Evolutionary conservation across 306 rosid genomes (phyloP).

Genomic region (Medicago truncatula): DNA sequence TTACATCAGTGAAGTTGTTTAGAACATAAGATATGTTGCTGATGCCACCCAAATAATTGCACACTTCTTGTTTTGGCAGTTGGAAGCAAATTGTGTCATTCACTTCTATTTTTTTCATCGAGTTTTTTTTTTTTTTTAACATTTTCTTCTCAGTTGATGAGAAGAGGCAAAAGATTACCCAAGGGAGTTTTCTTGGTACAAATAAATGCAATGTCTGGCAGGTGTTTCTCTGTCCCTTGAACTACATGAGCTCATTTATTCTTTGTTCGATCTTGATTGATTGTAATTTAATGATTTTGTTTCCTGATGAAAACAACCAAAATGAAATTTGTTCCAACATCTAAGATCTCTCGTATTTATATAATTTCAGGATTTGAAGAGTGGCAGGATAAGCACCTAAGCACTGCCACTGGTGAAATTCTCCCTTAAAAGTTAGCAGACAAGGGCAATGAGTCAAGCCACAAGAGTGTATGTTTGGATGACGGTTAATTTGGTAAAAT

Average conservation of each 20-base stretch:
- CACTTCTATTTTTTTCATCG: neutral
- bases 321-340: constrained; percentile 30
- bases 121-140: constrained; percentile 5
- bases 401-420: neutral
- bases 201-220: constrained; percentile 7
- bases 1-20: constrained; percentile 4
- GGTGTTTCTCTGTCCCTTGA: constrained; percentile 15
- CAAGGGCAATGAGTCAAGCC: neutral
- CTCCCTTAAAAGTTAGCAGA: neutral
- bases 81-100: constrained; percentile 4
- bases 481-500: neutral
- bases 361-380: constrained; percentile 26
- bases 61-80: constrained; percentile 16
- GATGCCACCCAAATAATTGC: constrained; percentile 19
- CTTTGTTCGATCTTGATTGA: constrained; percentile 7
- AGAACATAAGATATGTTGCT: constrained; percentile 4
- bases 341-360: constrained; percentile 2
- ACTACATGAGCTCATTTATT: neutral
- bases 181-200: neutral
- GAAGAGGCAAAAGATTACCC: constrained; percentile 23
- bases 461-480: neutral
- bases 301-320: constrained; percentile 3
- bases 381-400: neutral
- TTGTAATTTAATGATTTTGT: constrained; percentile 15
- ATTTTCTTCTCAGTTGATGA: constrained; percentile 35